Base-by-base conservation (phyloP, 1,139 yeast genomes). In the Cylindricascospora bacillispora region DNA sequence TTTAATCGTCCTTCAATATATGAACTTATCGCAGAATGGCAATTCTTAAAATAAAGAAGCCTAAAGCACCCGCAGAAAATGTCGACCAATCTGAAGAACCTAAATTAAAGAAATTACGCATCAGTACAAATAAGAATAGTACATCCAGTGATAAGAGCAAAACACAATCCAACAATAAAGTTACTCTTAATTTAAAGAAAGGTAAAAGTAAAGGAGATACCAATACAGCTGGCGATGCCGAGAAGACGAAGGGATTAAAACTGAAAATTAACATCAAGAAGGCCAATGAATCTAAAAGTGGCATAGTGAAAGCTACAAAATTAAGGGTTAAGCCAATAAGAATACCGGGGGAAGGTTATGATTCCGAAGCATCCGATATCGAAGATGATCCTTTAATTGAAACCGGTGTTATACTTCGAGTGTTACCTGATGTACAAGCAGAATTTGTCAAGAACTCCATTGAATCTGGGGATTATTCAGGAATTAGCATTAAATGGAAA, bases 331-430 rank as follows among this genome's bases (percentile, higher is more conserved):
- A 82, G 47, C 93, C 93, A 0, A 77, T 82, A 0, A 60, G 93
- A 41, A 67, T 79, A 6, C 93, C 94, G 0, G 95, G 95, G 1
- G 95, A 86, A 44, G 97, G 97, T 0, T 89, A 89, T 54, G 98
- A 89, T 50, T 80, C 95, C 1, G 98, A 89, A 47, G 97, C 94
- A 7, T 94, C 95, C 1, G 97, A 89, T 45, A 61, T 83, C 26
- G 98, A 89, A 52, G 95, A 85, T 36, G 97, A 89, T 48, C 98
- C 98, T 0, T 60, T 83, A 41, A 62, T 85, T 15, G 97, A 89
- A 49, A 93, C 81, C 41, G 95, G 93, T 0, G 67, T 89, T 3
- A 63, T 85, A 1, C 54, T 89, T 28, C 63, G 98, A 30, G 77
- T 89, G 60, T 50, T 81, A 7, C 80, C 89, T 13, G 94, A 83